Evolutionary conservation across 2,329 filamentous ascomycete genomes (phyloP).

Genomic region (Pseudocercospora pini-densiflorae): DNA sequence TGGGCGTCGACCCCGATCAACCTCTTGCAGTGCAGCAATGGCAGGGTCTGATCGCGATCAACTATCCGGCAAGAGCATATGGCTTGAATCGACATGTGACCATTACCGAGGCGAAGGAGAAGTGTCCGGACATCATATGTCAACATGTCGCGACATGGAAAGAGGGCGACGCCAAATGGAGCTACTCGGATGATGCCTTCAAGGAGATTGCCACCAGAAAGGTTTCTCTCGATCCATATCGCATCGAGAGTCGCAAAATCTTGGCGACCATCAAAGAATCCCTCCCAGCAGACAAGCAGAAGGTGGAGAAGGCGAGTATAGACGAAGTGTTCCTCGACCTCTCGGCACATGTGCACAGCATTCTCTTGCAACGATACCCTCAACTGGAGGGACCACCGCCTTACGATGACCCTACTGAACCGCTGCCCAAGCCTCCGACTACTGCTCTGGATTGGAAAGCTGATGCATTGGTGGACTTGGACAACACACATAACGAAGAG

Average conservation of each 20-base stretch:
- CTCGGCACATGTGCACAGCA: conserved; percentile 78
- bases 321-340: conserved; percentile 96
- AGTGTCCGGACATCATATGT: conserved; percentile 80
- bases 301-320: conserved; percentile 90
- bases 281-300: conserved; percentile 67
- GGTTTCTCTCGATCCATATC: conserved; percentile 91
- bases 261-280: conserved; percentile 75
- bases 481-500: conserved; percentile 72
- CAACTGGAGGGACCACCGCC: conserved; percentile 71
- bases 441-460: conserved; percentile 81
- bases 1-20: conserved; percentile 72
- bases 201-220: conserved; percentile 86
- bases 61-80: conserved; percentile 84
- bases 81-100: conserved; percentile 81
- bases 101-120: conserved; percentile 78
- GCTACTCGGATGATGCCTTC: conserved; percentile 80
- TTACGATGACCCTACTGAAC: conserved; percentile 71
- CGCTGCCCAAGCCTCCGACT: conserved; percentile 72
- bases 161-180: conserved; percentile 90
- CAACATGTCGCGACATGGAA: conserved; percentile 97
- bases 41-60: conserved; percentile 93
- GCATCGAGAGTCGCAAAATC: conserved; percentile 82
- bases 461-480: conserved; percentile 56
- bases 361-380: conserved; percentile 76
- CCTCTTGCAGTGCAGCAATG: conserved; percentile 95